phyloP scores from a whole-genome alignment of 2,329 filamentous ascomycete genomes.

The Pyrenochaeta sp. region DNA sequence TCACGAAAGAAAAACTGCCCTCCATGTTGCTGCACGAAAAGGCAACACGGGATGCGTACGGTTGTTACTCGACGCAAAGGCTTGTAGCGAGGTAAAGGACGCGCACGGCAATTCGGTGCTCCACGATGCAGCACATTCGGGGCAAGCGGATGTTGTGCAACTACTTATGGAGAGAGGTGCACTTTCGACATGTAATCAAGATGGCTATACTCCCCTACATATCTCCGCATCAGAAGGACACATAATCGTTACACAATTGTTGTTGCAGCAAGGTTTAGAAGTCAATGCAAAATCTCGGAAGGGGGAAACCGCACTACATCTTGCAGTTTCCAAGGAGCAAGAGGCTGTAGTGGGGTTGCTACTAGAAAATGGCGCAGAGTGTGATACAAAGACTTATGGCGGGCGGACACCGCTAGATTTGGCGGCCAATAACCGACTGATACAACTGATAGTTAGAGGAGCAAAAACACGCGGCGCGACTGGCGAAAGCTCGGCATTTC shows the following conservation, averaged over 20 bases:
- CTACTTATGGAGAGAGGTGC: not conserved
- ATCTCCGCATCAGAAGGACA: constrained; percentile 6
- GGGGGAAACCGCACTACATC: not conserved
- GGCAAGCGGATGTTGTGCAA: not conserved
- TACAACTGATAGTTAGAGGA: no score
- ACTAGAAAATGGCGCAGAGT: not conserved
- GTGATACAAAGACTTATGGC: not conserved
- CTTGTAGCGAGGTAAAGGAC: constrained; percentile 4
- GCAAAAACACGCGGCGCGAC: no score
- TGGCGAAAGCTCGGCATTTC: no score
- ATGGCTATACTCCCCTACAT: constrained; percentile 10
- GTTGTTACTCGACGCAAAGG: constrained; percentile 9
- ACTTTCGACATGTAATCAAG: not conserved
- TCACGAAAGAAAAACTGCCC: not conserved
- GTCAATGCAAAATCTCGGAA: not conserved
- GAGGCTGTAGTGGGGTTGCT: not conserved
- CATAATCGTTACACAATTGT: not conserved
- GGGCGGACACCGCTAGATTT: not conserved
- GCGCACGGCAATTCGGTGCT: not conserved
- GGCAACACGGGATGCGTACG: constrained; percentile 9
- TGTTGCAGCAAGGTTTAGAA: not conserved
- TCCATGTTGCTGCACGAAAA: constrained; percentile 14
- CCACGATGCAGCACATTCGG: not conserved
- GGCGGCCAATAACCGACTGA: not conserved
- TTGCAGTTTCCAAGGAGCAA: not conserved